Evolutionary conservation across 2,329 filamentous ascomycete species (phyloP).

Genomic region (Triangularia setosa): DNA sequence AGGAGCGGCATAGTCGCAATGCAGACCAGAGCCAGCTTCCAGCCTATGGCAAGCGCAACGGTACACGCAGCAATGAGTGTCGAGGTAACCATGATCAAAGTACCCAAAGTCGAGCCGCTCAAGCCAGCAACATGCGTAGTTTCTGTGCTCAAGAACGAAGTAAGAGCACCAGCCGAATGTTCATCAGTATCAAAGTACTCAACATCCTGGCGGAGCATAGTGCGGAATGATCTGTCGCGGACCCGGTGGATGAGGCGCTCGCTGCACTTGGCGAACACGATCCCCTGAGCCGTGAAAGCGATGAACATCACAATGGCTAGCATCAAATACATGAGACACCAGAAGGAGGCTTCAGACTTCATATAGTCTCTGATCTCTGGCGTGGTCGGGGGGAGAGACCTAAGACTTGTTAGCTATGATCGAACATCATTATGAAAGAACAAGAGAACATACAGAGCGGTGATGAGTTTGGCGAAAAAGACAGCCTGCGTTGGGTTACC

Average conservation of each 20-base stretch:
- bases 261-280: conserved; percentile 80
- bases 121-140: conserved; percentile 86
- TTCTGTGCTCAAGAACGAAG: conserved; percentile 83
- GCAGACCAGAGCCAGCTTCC: conserved; percentile 43
- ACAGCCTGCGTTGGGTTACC: conserved; percentile 64
- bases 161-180: conserved; percentile 84
- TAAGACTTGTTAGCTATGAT: neutral
- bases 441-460: conserved; percentile 52
- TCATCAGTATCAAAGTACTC: conserved; percentile 86
- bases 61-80: conserved; percentile 73
- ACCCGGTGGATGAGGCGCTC: conserved; percentile 80
- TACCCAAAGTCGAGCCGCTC: conserved; percentile 82
- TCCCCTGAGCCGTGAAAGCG: conserved; percentile 63
- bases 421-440: neutral
- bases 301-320: conserved; percentile 71
- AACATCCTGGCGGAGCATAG: conserved; percentile 89
- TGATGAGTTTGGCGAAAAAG: conserved; percentile 86
- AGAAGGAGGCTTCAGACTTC: conserved; percentile 73
- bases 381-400: conserved; percentile 26
- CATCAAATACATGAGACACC: conserved; percentile 85
- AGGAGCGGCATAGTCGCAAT: conserved; percentile 38
- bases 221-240: conserved; percentile 75
- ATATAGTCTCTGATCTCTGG: conserved; percentile 51
- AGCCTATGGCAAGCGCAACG: conserved; percentile 39
- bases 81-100: conserved; percentile 73